Evolutionary conservation across 257 asterid species (phyloP).

Genomic region (Scutellaria minor): DNA sequence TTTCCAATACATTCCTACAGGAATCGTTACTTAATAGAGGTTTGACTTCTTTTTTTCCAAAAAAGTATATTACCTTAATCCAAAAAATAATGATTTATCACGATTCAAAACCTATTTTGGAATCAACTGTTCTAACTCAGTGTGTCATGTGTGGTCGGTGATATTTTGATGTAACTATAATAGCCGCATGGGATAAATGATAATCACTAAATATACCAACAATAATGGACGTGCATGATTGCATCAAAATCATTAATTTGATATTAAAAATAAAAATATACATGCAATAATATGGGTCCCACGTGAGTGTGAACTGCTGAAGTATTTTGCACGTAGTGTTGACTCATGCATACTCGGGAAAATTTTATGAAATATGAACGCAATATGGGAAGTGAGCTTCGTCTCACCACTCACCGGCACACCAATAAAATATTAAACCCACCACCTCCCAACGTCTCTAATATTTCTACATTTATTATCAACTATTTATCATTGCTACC

Average conservation of each 20-base stretch:
- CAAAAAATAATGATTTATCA: too few species aligned
- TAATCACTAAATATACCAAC: not conserved
- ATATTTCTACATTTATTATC: conserved; percentile 30
- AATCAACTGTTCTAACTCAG: too few species aligned
- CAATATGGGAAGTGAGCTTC: not conserved
- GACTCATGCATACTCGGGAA: conserved; percentile 9
- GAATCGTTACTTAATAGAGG: too few species aligned
- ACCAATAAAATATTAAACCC: conserved; percentile 17
- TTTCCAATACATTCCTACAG: too few species aligned
- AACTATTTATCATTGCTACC: conserved; percentile 5
- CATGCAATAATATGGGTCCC: not conserved
- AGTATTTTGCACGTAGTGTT: not conserved
- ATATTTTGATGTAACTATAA: too few species aligned
- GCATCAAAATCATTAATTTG: not conserved
- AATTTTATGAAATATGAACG: conserved; percentile 16
- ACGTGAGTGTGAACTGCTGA: conserved; percentile 29
- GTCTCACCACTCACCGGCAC: conserved; percentile 39
- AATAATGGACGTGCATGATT: not conserved
- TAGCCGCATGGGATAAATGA: too few species aligned
- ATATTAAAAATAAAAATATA: too few species aligned
- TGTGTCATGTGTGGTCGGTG: not conserved
- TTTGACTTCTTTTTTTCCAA: too few species aligned
- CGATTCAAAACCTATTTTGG: too few species aligned
- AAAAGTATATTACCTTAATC: too few species aligned
- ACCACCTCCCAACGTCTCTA: conserved; percentile 35